Percentiles rank a stretch among this genome's conserved stretches.
These are phyloP conservation scores for Neurospora discreta DNA, from an alignment of 495 filamentous ascomycete genomes.

Conservation along the genomic window DNA sequence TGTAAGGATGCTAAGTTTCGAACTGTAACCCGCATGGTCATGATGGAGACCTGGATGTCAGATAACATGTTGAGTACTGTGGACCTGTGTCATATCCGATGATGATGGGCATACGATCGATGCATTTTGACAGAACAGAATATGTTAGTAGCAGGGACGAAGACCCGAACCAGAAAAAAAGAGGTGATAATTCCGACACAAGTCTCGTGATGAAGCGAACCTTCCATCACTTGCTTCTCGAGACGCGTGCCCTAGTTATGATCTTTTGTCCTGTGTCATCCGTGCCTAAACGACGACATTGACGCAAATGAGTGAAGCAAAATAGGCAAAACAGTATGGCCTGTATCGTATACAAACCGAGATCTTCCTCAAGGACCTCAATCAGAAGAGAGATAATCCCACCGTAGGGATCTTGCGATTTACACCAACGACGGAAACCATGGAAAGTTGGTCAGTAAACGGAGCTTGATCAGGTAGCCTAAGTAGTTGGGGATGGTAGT, in stretches of 20 bases:
- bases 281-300: background rate
- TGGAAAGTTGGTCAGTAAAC: background rate
- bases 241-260: background rate
- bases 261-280: background rate
- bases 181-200: background rate
- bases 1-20: background rate
- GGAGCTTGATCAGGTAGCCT: background rate
- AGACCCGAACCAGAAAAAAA: background rate
- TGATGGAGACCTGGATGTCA: background rate
- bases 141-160: background rate
- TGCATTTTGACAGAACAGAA: background rate
- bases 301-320: background rate
- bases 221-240: background rate
- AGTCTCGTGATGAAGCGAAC: rapidly evolving
- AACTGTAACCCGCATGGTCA: background rate
- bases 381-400: background rate
- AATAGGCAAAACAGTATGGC: background rate
- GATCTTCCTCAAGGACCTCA: background rate
- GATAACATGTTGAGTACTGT: background rate
- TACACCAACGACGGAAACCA: background rate
- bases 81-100: rapidly evolving
- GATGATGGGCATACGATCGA: background rate
- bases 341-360: background rate
- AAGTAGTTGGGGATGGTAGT: background rate
- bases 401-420: background rate